phyloP scores from a whole-genome alignment of 1,284 basidiomycete species.

The Leccinum subspadiceum region DNA sequence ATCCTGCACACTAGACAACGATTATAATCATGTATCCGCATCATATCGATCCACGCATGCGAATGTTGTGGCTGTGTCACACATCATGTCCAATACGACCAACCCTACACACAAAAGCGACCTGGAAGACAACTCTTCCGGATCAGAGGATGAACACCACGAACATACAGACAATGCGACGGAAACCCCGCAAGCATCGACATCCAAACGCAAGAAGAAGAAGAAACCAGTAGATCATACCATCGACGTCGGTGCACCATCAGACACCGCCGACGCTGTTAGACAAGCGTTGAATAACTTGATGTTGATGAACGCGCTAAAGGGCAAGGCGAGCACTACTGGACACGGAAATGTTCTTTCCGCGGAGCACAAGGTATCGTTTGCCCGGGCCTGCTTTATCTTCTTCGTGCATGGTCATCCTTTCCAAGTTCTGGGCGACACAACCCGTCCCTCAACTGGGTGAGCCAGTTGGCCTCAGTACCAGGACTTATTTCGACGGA shows the following conservation, averaged over 20 bases:
- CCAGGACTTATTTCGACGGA: slow-evolving; percentile 2
- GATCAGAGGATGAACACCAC: slow-evolving; percentile 37
- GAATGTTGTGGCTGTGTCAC: background rate
- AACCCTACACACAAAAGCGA: slow-evolving; percentile 38
- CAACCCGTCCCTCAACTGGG: slow-evolving; percentile 92
- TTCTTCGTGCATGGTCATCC: slow-evolving; percentile 8
- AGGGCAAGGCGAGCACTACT: slow-evolving; percentile 68
- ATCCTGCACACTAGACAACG: too few species aligned
- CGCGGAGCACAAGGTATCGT: slow-evolving; percentile 81
- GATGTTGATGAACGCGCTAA: slow-evolving; percentile 70
- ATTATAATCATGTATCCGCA: too few species aligned
- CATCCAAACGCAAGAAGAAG: slow-evolving; percentile 68
- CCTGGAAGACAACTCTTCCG: slow-evolving; percentile 31
- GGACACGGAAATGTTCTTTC: slow-evolving; percentile 74
- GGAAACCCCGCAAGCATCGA: slow-evolving; percentile 36
- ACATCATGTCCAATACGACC: slow-evolving; percentile 28
- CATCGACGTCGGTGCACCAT: slow-evolving; percentile 28
- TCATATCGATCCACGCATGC: too few species aligned
- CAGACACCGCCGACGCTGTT: slow-evolving; percentile 58
- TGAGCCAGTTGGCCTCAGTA: slow-evolving; percentile 27
- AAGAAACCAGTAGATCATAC: slow-evolving; percentile 53
- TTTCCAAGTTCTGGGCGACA: slow-evolving; percentile 85
- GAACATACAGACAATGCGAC: slow-evolving; percentile 24
- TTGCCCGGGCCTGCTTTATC: slow-evolving; percentile 1
- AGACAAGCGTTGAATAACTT: slow-evolving; percentile 62